Conservation (phyloP, 23 red algal species). For the Chondrus crispus region DNA sequence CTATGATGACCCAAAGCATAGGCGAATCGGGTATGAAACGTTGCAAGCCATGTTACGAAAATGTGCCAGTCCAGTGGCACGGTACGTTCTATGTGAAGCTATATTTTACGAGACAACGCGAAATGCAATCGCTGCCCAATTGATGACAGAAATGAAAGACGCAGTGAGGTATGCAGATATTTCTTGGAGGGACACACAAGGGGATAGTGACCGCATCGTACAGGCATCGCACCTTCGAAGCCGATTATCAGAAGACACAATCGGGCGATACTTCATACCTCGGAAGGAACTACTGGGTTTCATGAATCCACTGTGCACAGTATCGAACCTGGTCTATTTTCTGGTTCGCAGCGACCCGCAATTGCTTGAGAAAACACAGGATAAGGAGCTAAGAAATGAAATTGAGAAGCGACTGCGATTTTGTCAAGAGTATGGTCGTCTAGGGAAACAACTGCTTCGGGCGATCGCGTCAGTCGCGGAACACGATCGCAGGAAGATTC, state of each 20-base stretch:
- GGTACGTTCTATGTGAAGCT: constrained; percentile 21
- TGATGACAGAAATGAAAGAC: constrained; percentile 58
- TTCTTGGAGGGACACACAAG: too few species aligned
- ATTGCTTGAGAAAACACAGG: background rate
- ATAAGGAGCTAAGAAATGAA: constrained; percentile 30
- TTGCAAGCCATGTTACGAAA: constrained; percentile 9
- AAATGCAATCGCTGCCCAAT: constrained; percentile 26
- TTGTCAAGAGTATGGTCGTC: constrained; percentile 15
- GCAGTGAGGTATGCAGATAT: constrained; percentile 38
- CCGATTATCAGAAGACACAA: constrained; percentile 7
- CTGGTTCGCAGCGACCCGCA: constrained; percentile 4
- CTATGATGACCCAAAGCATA: constrained; percentile 34
- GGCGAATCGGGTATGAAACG: constrained; percentile 25
- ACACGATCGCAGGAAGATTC: constrained; percentile 41
- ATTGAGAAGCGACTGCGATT: constrained; percentile 9
- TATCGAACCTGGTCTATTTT: constrained; percentile 5
- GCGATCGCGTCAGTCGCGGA: constrained; percentile 51
- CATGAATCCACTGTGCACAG: background rate
- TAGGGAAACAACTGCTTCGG: constrained; percentile 45
- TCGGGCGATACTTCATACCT: constrained; percentile 17
- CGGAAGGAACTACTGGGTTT: constrained; percentile 28
- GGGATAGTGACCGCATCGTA: too few species aligned
- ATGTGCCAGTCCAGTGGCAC: constrained; percentile 13
- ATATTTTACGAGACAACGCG: constrained; percentile 23
- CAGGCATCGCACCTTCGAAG: constrained; percentile 23